Evolutionary conservation across 2,329 filamentous ascomycete genomes (phyloP), one percentile per base, ranked within the genome.

Genomic region (Fusarium lateritium): DNA sequence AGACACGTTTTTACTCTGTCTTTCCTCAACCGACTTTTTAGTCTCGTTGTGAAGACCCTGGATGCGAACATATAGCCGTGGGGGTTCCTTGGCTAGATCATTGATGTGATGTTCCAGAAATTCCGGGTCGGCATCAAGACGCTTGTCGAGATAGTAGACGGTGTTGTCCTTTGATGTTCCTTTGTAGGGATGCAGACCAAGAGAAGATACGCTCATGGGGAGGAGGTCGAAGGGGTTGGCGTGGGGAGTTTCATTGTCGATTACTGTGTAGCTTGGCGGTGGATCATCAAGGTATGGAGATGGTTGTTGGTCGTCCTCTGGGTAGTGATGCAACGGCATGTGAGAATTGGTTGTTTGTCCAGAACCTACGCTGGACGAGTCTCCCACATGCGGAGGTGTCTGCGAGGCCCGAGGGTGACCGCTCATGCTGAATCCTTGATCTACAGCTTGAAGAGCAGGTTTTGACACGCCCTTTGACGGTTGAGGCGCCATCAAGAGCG

Each of bases 1-100:
- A 22, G 83, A 83, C 8, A 89, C 77, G 11, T 78, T 80, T 38
- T 77, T 76, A 39, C 75, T 79, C 69, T 85, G 82, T n/a, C 80
- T 80, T 73, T 85, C 85, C 65, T 83, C 80, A 58, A 82, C 77
- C 62, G 80, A 79, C 53, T 82, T 79, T 39, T 77, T 77, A 6
- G 78, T 82, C 74, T 86, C 79, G 14, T 71, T 78, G 76, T 90
- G 88, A 6, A 83, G 83, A 53, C 89, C 89, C 33, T 80, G 78
- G 42, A 91, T 76, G 47, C 80, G 81, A 10, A 89, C 80, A 52
- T 79, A 83, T 0, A 84, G 83, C n/a, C 86, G 82, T 1, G 88
- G 87, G 6, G 88, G 87, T 11, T 80, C 74, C 28, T 71, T 72
- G 26, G 85, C 81, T 45, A 86, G 83, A 8, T 76, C 69, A 2